Conservation (phyloP, 2,329 filamentous ascomycete species). For the Chrysoporthe cubensis region DNA sequence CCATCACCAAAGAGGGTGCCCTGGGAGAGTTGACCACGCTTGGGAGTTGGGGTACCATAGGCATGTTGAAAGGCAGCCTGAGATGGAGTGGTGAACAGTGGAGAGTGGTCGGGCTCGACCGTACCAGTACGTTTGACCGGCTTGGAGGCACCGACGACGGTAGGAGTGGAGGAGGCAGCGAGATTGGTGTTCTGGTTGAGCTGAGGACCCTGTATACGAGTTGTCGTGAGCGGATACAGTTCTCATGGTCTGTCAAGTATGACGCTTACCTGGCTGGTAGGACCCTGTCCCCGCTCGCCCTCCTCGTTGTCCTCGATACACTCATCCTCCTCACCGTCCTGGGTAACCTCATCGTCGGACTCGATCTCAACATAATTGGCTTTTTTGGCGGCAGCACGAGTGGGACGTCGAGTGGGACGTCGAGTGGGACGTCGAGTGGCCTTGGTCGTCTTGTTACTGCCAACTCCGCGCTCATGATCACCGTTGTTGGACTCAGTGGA, state of each 20-base stretch:
- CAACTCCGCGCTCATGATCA: not conserved
- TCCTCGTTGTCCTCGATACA: not conserved
- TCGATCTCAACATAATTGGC: not conserved
- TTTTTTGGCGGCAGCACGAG: conserved; percentile 1
- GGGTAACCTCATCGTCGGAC: not conserved
- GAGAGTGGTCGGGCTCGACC: not conserved
- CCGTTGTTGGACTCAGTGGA: not conserved
- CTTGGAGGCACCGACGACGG: not conserved
- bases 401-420: not conserved
- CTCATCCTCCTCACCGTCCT: not conserved
- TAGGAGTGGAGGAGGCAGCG: not conserved
- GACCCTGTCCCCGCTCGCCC: not conserved
- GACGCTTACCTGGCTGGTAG: not conserved
- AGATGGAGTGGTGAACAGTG: no score
- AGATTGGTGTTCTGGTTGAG: not conserved
- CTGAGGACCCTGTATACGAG: not conserved
- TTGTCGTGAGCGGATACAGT: not conserved
- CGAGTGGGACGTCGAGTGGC: not conserved
- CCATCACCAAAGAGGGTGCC: not conserved
- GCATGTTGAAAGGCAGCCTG: not conserved
- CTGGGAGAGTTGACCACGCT: not conserved
- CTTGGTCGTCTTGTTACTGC: not conserved
- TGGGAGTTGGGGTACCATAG: conserved; percentile 1
- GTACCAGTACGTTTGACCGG: not conserved
- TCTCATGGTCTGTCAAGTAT: not conserved